Evolutionary conservation across 768 basidiomycete genomes (phyloP).

Genomic region (Lactarius evosmus): DNA sequence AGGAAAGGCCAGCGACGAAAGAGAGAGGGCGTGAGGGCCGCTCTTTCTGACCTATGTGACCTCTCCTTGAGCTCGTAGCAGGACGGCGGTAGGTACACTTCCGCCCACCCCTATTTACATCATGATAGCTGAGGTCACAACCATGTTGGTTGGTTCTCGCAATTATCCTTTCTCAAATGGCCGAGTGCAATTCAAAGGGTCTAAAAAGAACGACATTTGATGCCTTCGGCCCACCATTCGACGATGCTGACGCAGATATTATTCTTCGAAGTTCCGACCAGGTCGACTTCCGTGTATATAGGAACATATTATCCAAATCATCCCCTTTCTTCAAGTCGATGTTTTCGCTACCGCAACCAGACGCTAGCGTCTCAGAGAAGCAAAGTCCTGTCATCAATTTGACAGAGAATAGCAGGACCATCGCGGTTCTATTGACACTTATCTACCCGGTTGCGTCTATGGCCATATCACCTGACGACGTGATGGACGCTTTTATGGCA

Average conservation of each 20-base stretch:
- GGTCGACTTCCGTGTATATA: slow-evolving; percentile 11
- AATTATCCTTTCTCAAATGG: too few relatives aligned
- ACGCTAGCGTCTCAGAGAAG: not conserved
- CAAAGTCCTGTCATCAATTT: not conserved
- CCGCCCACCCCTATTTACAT: too few relatives aligned
- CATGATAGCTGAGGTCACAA: too few relatives aligned
- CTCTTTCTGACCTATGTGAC: too few relatives aligned
- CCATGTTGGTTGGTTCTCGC: too few relatives aligned
- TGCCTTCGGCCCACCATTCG: not conserved
- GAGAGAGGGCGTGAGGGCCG: too few relatives aligned
- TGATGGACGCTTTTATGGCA: not conserved
- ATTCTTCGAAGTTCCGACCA: slow-evolving; percentile 15
- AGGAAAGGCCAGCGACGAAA: too few relatives aligned
- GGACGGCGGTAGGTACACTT: too few relatives aligned
- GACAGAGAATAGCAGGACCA: not conserved
- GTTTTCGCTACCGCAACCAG: not conserved
- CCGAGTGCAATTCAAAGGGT: too few relatives aligned
- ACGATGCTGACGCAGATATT: not conserved
- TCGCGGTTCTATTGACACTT: not conserved
- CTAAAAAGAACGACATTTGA: not conserved
- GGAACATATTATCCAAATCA: slow-evolving; percentile 7
- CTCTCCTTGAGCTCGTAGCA: too few relatives aligned
- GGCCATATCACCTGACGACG: not conserved
- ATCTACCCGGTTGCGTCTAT: not conserved
- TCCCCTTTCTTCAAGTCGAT: slow-evolving; percentile 15